Conservation (phyloP, 148 eudicot species). For the Gaultheria prostrata region DNA sequence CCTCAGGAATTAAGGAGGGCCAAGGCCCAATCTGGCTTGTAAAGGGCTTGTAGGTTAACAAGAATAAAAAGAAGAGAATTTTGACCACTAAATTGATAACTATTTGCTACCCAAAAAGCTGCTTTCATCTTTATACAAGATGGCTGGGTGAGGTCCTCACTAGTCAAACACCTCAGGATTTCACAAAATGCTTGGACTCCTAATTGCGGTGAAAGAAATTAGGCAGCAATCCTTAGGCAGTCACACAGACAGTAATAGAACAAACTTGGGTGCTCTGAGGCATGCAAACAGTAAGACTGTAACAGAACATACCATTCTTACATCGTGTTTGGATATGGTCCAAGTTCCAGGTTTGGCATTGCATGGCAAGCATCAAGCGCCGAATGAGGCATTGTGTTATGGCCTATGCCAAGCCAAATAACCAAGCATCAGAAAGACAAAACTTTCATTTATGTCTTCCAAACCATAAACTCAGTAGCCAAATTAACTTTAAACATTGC, state of each 20-base stretch:
- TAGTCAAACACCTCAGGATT: background rate
- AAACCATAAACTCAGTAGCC: slow-evolving; percentile 1
- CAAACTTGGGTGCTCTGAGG: background rate
- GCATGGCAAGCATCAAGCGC: background rate
- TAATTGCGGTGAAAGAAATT: background rate
- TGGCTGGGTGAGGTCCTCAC: background rate
- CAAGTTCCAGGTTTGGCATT: background rate
- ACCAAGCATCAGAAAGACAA: background rate
- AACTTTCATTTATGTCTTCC: background rate
- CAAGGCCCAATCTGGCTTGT: background rate
- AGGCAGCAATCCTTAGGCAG: background rate
- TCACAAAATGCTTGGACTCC: background rate
- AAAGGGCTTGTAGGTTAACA: background rate
- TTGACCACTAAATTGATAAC: background rate
- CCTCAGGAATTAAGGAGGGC: background rate
- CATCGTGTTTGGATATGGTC: background rate
- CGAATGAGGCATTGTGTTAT: background rate
- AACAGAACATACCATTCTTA: background rate
- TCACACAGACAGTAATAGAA: background rate
- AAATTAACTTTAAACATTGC: background rate
- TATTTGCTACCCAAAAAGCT: background rate
- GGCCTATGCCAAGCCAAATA: background rate
- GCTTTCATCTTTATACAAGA: background rate
- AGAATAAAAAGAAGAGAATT: background rate
- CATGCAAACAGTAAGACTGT: background rate